Percentiles rank a stretch among this genome's conserved stretches.
Evolutionary conservation across 345 rosid species (phyloP).

Genomic region (Bruguiera sexangula): DNA sequence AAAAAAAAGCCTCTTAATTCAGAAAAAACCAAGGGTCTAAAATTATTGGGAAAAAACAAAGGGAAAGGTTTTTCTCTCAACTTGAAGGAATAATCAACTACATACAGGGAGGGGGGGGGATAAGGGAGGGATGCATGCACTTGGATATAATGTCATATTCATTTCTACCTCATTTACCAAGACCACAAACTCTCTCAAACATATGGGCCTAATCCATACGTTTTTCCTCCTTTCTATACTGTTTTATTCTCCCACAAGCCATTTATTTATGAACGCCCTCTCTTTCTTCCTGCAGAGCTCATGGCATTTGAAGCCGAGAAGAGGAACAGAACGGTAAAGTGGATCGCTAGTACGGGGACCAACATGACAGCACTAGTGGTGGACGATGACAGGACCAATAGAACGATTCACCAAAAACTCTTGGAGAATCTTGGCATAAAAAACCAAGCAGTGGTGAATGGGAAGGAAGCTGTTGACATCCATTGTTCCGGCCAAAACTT

Average conservation of each 20-base stretch:
- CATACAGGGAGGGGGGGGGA: too few species aligned
- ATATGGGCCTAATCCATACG: too few species aligned
- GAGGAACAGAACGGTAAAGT: not conserved
- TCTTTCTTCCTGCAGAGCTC: not conserved
- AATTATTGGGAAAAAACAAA: too few species aligned
- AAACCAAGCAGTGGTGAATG: slow-evolving; percentile 48
- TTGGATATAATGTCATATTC: slow-evolving; percentile 9
- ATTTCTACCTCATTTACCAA: not conserved
- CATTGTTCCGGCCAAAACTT: slow-evolving; percentile 55
- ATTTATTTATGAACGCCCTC: not conserved
- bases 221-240: too few species aligned
- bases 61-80: too few species aligned
- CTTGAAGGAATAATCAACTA: too few species aligned
- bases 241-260: too few species aligned
- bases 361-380: slow-evolving; percentile 56
- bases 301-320: not conserved
- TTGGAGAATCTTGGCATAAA: slow-evolving; percentile 50
- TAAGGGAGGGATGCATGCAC: slow-evolving; percentile 9
- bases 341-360: not conserved
- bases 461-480: slow-evolving; percentile 69
- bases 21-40: too few species aligned
- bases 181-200: too few species aligned
- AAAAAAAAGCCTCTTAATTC: too few species aligned
- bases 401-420: slow-evolving; percentile 47
- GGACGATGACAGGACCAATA: slow-evolving; percentile 51